Evolutionary conservation across 1,284 basidiomycete genomes (phyloP), one percentile per base, ranked within the genome.

Genomic region (Malassezia arunalokei): DNA sequence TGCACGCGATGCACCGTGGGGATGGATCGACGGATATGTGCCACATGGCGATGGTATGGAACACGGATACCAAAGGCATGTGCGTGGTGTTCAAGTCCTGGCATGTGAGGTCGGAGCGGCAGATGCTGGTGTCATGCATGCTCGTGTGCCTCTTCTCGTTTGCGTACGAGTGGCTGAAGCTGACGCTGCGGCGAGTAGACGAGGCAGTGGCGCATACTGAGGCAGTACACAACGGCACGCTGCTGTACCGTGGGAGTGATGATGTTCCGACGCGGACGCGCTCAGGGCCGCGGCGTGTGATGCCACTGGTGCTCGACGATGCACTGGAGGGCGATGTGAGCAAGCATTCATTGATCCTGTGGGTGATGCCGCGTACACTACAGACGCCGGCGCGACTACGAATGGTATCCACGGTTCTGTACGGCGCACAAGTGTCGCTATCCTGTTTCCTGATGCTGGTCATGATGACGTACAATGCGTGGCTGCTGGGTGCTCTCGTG

Each of bases 401-500:
- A 9, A 15, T 27, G 7, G 24, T 55, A 15, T 37, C 49, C 2
- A 52, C 59, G 3, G 31, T 28, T 0, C 35, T 65, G 9, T 66
- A 68, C 43, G 64, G 62, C 28, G 17, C 39, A 0, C 49, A 47
- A 6, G 55, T 65, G 8, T 42, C 40, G 1, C 38, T 66, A 9
- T 56, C 60, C n/a, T 63, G 65, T 20, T 37, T 55, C 14, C 41
- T 68, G 8, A 68, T 68, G 66, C 45, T 68, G 24, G 52, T 66
- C 0, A 56, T 57, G 15, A 68, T 68, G 66, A 63, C 64, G 1
- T 68, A 66, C 51, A 68, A 68, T 44, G 58, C 55, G 0, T 67
- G 43, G 30, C 35, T 67, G 8, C 59, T 65, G 11, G 51, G 28
- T 5, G 62, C 58, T 2, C 63, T 67, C 37, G 58, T 67, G 5